These are phyloP conservation scores for Botrytis fabae DNA, from an alignment of 2,329 filamentous ascomycete species.

Conservation along the genomic window DNA sequence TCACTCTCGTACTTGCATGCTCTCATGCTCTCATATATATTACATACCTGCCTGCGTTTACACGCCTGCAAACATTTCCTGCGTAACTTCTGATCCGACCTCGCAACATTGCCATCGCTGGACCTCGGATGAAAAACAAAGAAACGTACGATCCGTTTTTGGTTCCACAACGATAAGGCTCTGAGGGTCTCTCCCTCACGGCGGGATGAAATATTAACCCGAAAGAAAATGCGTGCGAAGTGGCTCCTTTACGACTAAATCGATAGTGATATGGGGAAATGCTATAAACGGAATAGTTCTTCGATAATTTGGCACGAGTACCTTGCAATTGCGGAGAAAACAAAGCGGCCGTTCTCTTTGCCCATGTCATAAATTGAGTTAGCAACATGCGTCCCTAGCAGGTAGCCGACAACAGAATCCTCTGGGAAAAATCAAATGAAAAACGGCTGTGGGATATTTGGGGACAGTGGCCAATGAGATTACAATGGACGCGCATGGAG, in stretches of 20 bases:
- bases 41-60: not conserved
- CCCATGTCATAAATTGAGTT: not conserved
- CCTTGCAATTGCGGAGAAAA: constrained; percentile 18
- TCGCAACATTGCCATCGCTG: not conserved
- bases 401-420: constrained; percentile 10
- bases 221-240: not conserved
- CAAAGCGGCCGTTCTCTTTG: not conserved
- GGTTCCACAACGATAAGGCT: not conserved
- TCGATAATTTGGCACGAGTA: not conserved
- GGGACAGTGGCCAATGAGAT: not conserved
- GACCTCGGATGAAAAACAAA: not conserved
- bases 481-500: not conserved
- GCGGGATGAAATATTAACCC: not conserved
- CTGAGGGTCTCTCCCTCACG: not conserved
- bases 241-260: not conserved
- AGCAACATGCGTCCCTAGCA: not conserved
- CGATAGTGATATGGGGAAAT: constrained; percentile 12
- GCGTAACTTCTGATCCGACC: not conserved
- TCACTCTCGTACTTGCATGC: not conserved
- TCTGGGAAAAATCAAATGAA: not conserved
- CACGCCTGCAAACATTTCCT: not conserved
- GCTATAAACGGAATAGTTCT: not conserved
- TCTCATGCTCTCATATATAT: not conserved
- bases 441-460: not conserved
- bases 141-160: not conserved